Evolutionary conservation across 164 flowering plant species (phyloP).

Genomic region (Macadamia tetraphylla): DNA sequence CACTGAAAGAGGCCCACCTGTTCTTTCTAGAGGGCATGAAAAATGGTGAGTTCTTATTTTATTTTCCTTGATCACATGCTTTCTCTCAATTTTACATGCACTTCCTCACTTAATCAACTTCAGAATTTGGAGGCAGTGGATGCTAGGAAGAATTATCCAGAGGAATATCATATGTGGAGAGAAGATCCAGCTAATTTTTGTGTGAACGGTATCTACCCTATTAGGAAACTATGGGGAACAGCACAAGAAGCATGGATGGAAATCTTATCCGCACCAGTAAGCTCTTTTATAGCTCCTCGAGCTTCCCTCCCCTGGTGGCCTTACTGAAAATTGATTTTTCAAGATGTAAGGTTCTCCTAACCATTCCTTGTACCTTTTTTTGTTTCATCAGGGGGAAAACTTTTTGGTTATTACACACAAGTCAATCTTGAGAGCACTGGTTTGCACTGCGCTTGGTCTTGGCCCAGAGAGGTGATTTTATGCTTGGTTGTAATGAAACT

Average conservation of each 20-base stretch:
- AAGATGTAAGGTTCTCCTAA: background rate
- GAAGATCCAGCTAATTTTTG: constrained; percentile 64
- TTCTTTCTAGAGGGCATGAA: constrained; percentile 72
- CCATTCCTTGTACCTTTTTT: background rate
- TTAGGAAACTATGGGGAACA: constrained; percentile 43
- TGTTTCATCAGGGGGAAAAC: constrained; percentile 47
- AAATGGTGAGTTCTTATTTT: constrained; percentile 48
- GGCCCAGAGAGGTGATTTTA: constrained; percentile 51
- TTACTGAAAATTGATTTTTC: background rate
- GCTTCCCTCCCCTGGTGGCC: too few species aligned
- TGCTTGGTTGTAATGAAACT: background rate
- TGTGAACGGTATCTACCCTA: constrained; percentile 59
- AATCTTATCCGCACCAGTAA: constrained; percentile 54
- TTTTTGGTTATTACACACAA: constrained; percentile 69
- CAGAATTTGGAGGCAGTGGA: constrained; percentile 77
- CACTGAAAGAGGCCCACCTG: constrained; percentile 67
- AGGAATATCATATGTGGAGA: constrained; percentile 60
- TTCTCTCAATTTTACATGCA: constrained; percentile 10
- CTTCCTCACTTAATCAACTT: constrained; percentile 26
- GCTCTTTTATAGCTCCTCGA: constrained; percentile 3
- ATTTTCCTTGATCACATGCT: background rate
- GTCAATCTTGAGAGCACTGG: constrained; percentile 64
- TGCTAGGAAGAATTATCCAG: constrained; percentile 55
- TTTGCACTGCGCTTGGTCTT: constrained; percentile 73
- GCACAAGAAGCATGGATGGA: constrained; percentile 63